These are phyloP conservation scores for Leptographium radiaticola DNA, from an alignment of 2,329 filamentous ascomycete species.

Conservation along the genomic window DNA sequence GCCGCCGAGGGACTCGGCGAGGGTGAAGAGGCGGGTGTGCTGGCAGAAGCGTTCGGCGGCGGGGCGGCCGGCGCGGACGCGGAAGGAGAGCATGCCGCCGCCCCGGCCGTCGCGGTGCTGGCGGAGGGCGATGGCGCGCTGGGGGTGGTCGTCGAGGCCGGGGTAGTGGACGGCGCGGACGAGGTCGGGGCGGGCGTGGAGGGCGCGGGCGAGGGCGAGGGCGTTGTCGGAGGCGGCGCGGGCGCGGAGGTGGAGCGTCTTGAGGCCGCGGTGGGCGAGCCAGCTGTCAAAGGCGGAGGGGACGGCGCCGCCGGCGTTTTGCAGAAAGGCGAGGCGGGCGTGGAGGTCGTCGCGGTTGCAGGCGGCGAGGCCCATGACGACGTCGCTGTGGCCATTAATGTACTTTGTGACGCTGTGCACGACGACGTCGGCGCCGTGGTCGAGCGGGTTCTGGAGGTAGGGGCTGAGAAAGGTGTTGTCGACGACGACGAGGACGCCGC, in stretches of 20 bases:
- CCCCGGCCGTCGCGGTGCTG: constrained; percentile 93
- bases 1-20: constrained; percentile 80
- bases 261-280: constrained; percentile 92
- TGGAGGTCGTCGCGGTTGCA: constrained; percentile 79
- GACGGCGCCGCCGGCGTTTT: constrained; percentile 94
- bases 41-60: constrained; percentile 92
- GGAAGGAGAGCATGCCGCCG: constrained; percentile 95
- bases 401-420: constrained; percentile 98
- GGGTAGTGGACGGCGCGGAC: constrained; percentile 83
- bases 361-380: constrained; percentile 93
- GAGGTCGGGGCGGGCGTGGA: constrained; percentile 71
- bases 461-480: constrained; percentile 98
- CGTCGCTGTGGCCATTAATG: constrained; percentile 94
- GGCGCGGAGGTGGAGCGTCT: constrained; percentile 89
- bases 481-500: constrained; percentile 90
- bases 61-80: constrained; percentile 71
- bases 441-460: constrained; percentile 91
- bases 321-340: constrained; percentile 71
- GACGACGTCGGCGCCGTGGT: constrained; percentile 91
- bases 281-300: constrained; percentile 94
- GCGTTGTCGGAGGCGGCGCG: constrained; percentile 78
- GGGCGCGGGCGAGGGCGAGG: constrained; percentile 57
- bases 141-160: constrained; percentile 74
- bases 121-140: constrained; percentile 70
- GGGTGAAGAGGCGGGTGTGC: constrained; percentile 74